These are phyloP conservation scores for Ogataea saltuana DNA, from an alignment of 805 yeast species.

Conservation along the genomic window DNA sequence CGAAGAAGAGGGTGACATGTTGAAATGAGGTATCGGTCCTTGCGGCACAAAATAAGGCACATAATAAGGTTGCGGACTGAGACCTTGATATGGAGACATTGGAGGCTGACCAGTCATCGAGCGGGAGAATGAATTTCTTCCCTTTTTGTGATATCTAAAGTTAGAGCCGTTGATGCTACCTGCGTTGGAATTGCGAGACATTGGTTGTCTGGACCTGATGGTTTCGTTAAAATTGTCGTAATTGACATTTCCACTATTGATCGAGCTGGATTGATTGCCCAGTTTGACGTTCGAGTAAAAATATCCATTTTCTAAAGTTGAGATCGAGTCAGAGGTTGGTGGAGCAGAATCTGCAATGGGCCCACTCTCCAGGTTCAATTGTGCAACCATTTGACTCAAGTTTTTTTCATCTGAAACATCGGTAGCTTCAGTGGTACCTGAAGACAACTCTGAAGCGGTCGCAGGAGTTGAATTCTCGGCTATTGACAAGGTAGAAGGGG, in stretches of 20 bases:
- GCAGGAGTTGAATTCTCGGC: conserved; percentile 11
- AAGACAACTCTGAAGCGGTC: conserved; percentile 11
- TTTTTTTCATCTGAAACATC: conserved; percentile 14
- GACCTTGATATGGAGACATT: conserved; percentile 20
- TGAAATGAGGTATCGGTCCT: conserved; percentile 12
- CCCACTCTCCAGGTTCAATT: conserved; percentile 5
- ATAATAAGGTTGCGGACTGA: conserved; percentile 21
- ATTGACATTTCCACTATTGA: conserved; percentile 2
- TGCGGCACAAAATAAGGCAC: conserved; percentile 24
- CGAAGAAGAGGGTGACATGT: conserved; percentile 13
- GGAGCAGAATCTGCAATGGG: conserved; percentile 14
- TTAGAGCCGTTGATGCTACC: conserved; percentile 1
- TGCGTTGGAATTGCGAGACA: conserved; percentile 10
- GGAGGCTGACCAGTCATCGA: conserved; percentile 11
- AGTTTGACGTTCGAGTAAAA: conserved; percentile 3
- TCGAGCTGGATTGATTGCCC: conserved; percentile 2
- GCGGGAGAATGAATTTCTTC: conserved; percentile 14
- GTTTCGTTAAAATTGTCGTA: conserved; percentile 10
- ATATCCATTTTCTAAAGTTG: conserved; percentile 12
- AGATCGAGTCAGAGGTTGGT: conserved; percentile 16
- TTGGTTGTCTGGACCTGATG: conserved; percentile 6
- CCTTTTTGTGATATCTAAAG: conserved; percentile 13
- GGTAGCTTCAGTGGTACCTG: conserved; percentile 16
- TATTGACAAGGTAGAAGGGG: not conserved
- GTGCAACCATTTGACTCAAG: conserved; percentile 9